A percentile compares a stretch with the other conserved stretches of the same genome.
Evolutionary conservation across 148 eudicot species (phyloP).

Genomic region (Fagopyrum tataricum): DNA sequence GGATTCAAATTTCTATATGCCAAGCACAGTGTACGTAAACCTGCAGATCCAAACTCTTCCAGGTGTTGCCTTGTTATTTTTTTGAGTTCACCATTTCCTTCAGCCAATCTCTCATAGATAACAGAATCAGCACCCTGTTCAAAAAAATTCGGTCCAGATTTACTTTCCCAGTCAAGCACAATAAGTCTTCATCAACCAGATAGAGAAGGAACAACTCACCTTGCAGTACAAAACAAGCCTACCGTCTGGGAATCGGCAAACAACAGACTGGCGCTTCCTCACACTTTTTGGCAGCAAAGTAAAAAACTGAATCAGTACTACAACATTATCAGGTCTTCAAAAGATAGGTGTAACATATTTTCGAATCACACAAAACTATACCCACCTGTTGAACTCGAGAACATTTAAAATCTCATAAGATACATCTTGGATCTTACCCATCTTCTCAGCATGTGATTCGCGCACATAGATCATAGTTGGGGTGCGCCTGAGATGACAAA

Average conservation of each 20-base stretch:
- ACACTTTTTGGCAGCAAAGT: slow-evolving; percentile 43
- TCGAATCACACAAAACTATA: slow-evolving; percentile 1
- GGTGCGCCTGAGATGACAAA: slow-evolving; percentile 58
- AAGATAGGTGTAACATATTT: slow-evolving; percentile 13
- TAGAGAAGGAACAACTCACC: slow-evolving; percentile 26
- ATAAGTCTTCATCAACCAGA: neutral
- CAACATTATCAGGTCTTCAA: slow-evolving; percentile 13
- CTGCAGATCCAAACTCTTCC: slow-evolving; percentile 93
- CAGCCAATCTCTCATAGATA: slow-evolving; percentile 73
- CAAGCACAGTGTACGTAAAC: slow-evolving; percentile 90
- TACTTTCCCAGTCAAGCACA: neutral
- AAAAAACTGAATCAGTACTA: slow-evolving; percentile 18
- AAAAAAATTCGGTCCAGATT: slow-evolving; percentile 16
- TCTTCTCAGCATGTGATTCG: slow-evolving; percentile 86
- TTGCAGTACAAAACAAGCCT: slow-evolving; percentile 96
- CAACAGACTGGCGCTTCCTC: slow-evolving; percentile 96
- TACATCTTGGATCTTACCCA: slow-evolving; percentile 81
- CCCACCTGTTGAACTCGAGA: slow-evolving; percentile 93
- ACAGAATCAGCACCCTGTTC: slow-evolving; percentile 96
- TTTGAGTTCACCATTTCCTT: slow-evolving; percentile 57
- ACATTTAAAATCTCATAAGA: slow-evolving; percentile 89
- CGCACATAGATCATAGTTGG: slow-evolving; percentile 92
- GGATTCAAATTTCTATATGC: slow-evolving; percentile 68
- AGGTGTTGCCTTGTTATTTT: slow-evolving; percentile 67
- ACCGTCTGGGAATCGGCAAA: slow-evolving; percentile 88